Percentiles rank a stretch among this genome's conserved stretches.
phyloP scores from a whole-genome alignment of 2,329 filamentous ascomycete species.

The Colletotrichum plurivorum region DNA sequence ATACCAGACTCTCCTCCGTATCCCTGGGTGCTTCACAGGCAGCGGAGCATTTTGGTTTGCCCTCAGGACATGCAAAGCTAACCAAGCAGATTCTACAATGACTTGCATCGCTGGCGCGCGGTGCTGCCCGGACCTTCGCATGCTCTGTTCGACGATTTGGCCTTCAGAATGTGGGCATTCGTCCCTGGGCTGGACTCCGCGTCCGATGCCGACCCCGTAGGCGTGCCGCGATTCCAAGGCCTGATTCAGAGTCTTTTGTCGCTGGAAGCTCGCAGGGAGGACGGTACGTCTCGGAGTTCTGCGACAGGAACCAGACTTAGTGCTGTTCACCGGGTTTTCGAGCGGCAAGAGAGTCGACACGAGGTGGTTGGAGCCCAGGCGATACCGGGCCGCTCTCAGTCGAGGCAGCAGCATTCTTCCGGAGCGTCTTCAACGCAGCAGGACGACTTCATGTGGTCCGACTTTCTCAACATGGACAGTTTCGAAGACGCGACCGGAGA shows the following conservation, averaged over 20 bases:
- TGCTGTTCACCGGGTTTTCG: constrained; percentile 31
- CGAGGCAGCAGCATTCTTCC: neutral
- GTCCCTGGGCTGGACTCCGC: neutral
- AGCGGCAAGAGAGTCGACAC: constrained; percentile 18
- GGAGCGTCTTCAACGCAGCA: neutral
- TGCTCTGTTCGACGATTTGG: constrained; percentile 45
- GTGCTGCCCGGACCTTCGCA: constrained; percentile 40
- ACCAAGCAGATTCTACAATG: constrained; percentile 44
- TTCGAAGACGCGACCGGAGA: constrained; percentile 17
- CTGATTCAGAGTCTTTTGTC: constrained; percentile 45
- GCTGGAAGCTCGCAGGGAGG: constrained; percentile 17
- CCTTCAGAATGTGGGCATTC: constrained; percentile 44
- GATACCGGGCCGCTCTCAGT: constrained; percentile 17
- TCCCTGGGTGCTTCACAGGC: no score
- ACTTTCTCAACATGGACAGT: constrained; percentile 35
- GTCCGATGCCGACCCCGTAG: constrained; percentile 12
- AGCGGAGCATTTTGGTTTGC: no score
- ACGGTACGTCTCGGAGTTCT: neutral
- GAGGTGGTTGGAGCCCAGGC: constrained; percentile 1
- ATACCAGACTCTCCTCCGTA: neutral
- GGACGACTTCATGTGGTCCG: constrained; percentile 25
- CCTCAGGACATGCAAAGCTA: neutral
- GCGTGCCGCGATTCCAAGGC: constrained; percentile 42
- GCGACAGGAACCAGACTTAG: constrained; percentile 29
- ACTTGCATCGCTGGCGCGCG: constrained; percentile 46